Evolutionary conservation across 2,329 filamentous ascomycete genomes (phyloP), one percentile per base, ranked within the genome.

Genomic region (Laburnicola sp.): DNA sequence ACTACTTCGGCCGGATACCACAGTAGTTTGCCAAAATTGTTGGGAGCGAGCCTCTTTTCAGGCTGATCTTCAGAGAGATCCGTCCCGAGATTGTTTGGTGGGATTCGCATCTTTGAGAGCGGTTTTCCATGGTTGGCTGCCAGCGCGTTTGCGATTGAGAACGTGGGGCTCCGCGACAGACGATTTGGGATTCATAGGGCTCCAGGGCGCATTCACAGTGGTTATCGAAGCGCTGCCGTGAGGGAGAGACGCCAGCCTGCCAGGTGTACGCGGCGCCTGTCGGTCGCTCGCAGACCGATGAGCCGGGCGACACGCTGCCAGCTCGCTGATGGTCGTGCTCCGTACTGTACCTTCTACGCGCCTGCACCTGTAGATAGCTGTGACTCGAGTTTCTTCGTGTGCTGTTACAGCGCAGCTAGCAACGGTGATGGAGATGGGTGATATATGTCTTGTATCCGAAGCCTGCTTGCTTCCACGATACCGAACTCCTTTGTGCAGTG

Each of bases 131-230:
- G 51, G 46, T 50, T 50, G 48, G 42, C 23, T 21, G 26, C 23
- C 27, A 21, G 21, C 23, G 40, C 9, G 49, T 57, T 48, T 51
- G 48, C 37, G 42, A 40, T 57, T 48, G 51, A 54, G 25, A n/a
- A 43, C 32, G 30, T 21, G 39, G n/a, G 9, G 27, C 16, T 25
- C 23, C 40, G 39, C 50, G 44, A 48, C 40, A 34, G 35, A 44
- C 50, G 50, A 48, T 16, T 22, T 21, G 26, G 22, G 28, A 36
- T 46, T 31, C 5, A 39, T 46, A 35, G 28, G 43, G 43, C 32
- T 37, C 22, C 10, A 11, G n/a, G 32, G 6, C 23, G 39, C 21
- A 23, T 25, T 25, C n/a, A 36, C 27, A 34, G 11, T 38, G 50
- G 31, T 32, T 16, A 16, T 8, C 28, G 10, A 36, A 16, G 28